Base-by-base conservation (phyloP, 2,329 filamentous ascomycete species). In the Aspergillus versicolor region DNA sequence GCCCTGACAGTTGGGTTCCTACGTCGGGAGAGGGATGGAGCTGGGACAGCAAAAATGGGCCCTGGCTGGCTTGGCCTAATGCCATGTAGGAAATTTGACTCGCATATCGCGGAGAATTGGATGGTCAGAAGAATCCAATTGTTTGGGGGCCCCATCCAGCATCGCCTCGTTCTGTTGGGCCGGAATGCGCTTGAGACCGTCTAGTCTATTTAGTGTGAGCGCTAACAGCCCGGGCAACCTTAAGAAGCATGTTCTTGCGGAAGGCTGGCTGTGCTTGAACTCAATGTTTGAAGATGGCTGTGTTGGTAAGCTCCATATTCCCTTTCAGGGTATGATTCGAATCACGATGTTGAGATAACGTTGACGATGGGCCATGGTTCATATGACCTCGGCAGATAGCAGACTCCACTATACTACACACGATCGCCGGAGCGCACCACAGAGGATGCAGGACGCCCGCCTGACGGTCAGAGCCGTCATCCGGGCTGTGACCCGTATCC, bases 151-250 rank as follows among this genome's bases (percentile, higher is more conserved):
- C 21, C 30, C 27, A 30, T 24, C 21, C 15, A 38, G 32, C 51
- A 47, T 53, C 32, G 51, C 51, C 51, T 53, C 42, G 51, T 53
- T 53, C 43, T 53, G 51, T 53, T 53, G 51, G 51, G 51, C 51
- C 34, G 51, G 43, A 27, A 53, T 53, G 42, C 51, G 34, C 32
- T 53, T 37, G 22, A 53, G 34, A 11, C 19, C 15, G 19, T 19
- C 27, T 53, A 53, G 43, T 46, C 19, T n/a, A 6, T 40, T 30
- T 53, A 53, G 51, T 47, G 51, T 15, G 17, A 13, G 51, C 48
- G 21, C 51, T 53, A 53, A 15, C n/a, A 7, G 30, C 43, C 21
- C 43, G 34, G 21, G 37, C 37, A 41, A 53, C 40, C 51, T 32
- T 40, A 22, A 30, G 30, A 13, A 50, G 48, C 38, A 5, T 52